Base-by-base conservation (phyloP, 164 flowering plant species). In the Piper longum region DNA sequence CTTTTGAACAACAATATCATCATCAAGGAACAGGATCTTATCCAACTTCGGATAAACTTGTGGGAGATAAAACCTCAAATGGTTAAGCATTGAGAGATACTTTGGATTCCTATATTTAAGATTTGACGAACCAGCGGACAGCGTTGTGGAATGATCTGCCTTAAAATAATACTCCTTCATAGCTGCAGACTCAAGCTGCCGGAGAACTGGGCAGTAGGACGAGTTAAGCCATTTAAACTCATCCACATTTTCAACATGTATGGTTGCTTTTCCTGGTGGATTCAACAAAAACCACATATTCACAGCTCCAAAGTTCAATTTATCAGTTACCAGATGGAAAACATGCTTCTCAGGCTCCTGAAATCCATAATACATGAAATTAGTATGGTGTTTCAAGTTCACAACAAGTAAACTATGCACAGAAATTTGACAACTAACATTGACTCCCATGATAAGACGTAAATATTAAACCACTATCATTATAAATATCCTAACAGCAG, bases 171-270 rank as follows among this genome's bases (percentile, higher is more conserved):
- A 95, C 68, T 87, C 96, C 64, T 91, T 95, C 98, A 95, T 95
- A 61, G 96, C 85, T 68, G 96, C 86, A 74, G 91, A 83, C 60
- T 91, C 98, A 40, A 95, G 88, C 69, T 91, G 99, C 43, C 86
- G 79, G 61, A 91, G 67, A 67, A 91, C 98, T 5, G 98, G 98
- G 71, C 99, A 91, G 73, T 91, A 95, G 5, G 98, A 83, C 69
- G 98, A 87, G 66, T 95, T 95, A 36, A 95, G 85, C 98, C 96
- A 95, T 81, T 86, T 91, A 68, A 95, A 95, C 65, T 87, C 99
- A 75, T 95, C 99, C 57, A 91, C 98, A 78, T 91, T 95, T 75
- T 95, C 96, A 64, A 95, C 98, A 73, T 95, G 88, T 65, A 91
- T 88, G 18, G 98, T 89, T 64, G 96, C 96, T 72, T 91, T 87